Base-by-base conservation (phyloP, 2,329 filamentous ascomycete species). In the Epichloe sylvatica region DNA sequence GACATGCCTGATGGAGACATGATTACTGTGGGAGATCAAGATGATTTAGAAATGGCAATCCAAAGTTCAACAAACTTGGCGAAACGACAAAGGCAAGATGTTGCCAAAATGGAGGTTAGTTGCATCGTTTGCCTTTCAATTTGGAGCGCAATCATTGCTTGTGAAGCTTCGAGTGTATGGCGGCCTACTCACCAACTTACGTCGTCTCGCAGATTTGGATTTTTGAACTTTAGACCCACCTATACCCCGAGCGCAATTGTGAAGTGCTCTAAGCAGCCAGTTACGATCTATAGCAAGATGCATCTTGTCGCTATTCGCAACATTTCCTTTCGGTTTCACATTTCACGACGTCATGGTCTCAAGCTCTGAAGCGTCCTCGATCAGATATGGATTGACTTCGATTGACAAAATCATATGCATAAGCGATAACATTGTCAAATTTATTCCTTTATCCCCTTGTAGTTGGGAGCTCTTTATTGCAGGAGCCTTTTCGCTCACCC, bases 1-100 rank as follows among this genome's bases (percentile, higher is more conserved):
- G 84, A 87, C 57, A 67, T 72, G 52, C 77, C 78, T 0, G 75
- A 83, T 49, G 85, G 84, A 3, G 91, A 97, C 61, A 91, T 96
- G 85, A 94, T 98, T 61, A 96, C 91, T 34, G 84, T 98, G 79
- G 89, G 85, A 33, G 92, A 98, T 65, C 87, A 96, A 66, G 92
- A 98, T 61, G 92, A 98, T 69, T 69, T 96, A 54, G 90, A 97
- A 46, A 86, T 96, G 80, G 81, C 87, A 30, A 75, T 97, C 49
- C 76, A 78, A 64, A 77, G 73, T 44, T 81, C 83, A 6, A 86
- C 80, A 65, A 76, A 77, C 46, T 70, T 72, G 52, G 89, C 85
- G 45, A 79, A 74, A 67, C 85, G 78, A 65, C 84, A 91, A 62
- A 78, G 81, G 59, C 74, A 76, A 54, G 90, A 94, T 54, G 84